Base-by-base conservation (phyloP, 2,329 filamentous ascomycete species). In the Fusarium sp. region DNA sequence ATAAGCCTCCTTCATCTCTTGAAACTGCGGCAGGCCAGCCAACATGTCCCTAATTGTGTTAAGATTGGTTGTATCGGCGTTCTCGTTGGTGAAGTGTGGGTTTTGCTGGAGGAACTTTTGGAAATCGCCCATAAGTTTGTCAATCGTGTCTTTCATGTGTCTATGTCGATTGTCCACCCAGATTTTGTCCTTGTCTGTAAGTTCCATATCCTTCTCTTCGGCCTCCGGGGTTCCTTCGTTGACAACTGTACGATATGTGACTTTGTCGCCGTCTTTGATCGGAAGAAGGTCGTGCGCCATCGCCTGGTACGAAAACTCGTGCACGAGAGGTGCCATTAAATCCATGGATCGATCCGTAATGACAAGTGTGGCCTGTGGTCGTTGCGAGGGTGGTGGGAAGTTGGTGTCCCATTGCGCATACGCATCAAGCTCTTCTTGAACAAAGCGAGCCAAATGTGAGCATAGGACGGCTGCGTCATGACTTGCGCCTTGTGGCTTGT, bases 61-160 rank as follows among this genome's bases (percentile, higher is more conserved):
- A 58, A 99, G 84, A 77, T 89, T 97, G 43, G 91, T 91, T 32
- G 90, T 87, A 60, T 92, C 88, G 69, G 87, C 87, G 67, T 87
- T 84, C 77, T 89, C 86, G 69, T 96, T 91, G 15, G 93, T 93
- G 76, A 98, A 98, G 77, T 98, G 93, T 16, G 94, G 92, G 78
- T 99, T 97, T 65, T 96, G 91, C 45, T 91, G 89, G 75, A 97
- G 87, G 81, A 99, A 99, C 77, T 91, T 94, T 75, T 94, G 91
- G 77, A 99, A 98, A 78, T 98, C 95, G 60, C 90, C 88, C 85
- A 95, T 96, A 65, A 99, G 85, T 80, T 95, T 97, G 77, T 95
- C 93, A 74, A 98, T 94, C 5, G 96, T 96, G 79, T 98, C 94
- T 79, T 97, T 97, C 96, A 99, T 99, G 81, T 99, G 96, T 55